phyloP scores from a whole-genome alignment of 164 flowering plant genomes.

The Saururus chinensis region DNA sequence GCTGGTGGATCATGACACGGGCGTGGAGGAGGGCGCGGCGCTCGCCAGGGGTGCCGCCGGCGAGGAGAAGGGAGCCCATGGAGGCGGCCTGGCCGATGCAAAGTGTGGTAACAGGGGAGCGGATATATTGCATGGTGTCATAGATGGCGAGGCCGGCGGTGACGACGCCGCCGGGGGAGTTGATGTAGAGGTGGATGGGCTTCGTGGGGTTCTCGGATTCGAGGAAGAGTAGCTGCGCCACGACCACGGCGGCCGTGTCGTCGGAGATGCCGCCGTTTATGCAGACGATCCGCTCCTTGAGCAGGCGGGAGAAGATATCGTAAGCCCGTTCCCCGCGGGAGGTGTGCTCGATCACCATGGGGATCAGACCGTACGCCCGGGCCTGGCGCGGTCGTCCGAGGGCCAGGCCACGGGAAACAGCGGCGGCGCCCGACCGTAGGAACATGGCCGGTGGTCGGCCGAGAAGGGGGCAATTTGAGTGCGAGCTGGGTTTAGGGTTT shows the following conservation, averaged over 20 bases:
- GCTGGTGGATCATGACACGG: constrained; percentile 94
- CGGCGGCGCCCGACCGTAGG: neutral
- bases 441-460: neutral
- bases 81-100: constrained; percentile 97
- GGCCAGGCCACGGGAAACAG: neutral
- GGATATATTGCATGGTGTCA: constrained; percentile 93
- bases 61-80: constrained; percentile 84
- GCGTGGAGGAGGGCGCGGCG: constrained; percentile 86
- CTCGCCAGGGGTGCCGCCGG: constrained; percentile 93
- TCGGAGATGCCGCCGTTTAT: constrained; percentile 83
- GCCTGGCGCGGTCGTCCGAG: neutral
- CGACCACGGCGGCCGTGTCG: constrained; percentile 84
- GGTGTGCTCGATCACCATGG: constrained; percentile 95
- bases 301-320: constrained; percentile 96
- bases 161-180: constrained; percentile 94
- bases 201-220: constrained; percentile 94
- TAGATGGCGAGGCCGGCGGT: constrained; percentile 98
- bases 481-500: neutral
- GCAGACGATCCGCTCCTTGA: constrained; percentile 88
- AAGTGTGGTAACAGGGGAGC: constrained; percentile 73
- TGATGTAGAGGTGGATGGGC: constrained; percentile 85
- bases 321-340: constrained; percentile 91
- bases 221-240: constrained; percentile 88
- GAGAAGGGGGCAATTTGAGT: neutral
- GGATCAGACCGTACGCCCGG: constrained; percentile 53